phyloP scores from a whole-genome alignment of 306 rosid species.

The Inga leiocalycina region DNA sequence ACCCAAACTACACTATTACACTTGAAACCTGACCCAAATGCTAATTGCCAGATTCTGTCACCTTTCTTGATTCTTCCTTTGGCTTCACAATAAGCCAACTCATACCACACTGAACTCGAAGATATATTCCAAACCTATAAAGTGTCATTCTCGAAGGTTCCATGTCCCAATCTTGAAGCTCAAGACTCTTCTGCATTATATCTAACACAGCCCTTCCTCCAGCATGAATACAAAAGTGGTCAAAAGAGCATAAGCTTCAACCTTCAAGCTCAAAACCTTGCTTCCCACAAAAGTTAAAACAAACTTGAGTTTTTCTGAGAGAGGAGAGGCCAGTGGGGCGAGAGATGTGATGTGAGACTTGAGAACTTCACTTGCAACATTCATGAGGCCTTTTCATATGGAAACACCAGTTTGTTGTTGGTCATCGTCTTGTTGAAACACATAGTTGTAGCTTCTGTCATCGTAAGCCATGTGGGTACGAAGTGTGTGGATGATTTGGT shows the following conservation, averaged over 20 bases:
- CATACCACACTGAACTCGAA: conserved; percentile 36
- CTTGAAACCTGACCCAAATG: conserved; percentile 39
- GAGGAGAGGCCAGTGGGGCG: conserved; percentile 6
- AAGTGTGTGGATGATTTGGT: conserved; percentile 13
- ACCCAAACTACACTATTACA: conserved; percentile 29
- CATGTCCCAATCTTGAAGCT: conserved; percentile 16
- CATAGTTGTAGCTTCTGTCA: conserved; percentile 14
- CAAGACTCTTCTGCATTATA: conserved; percentile 18
- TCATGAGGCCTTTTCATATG: conserved; percentile 24
- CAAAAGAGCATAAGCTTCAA: conserved; percentile 24
- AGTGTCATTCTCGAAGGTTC: conserved; percentile 42
- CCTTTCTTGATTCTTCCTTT: conserved; percentile 31
- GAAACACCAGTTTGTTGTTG: not conserved
- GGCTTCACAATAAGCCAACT: conserved; percentile 29
- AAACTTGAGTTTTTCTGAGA: not conserved
- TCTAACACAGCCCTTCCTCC: conserved; percentile 34
- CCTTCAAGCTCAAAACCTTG: not conserved
- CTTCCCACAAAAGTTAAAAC: not conserved
- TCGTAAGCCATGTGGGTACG: conserved; percentile 18
- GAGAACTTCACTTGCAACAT: conserved; percentile 6
- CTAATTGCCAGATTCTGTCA: conserved; percentile 30
- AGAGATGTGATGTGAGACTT: conserved; percentile 23
- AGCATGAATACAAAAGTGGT: conserved; percentile 29
- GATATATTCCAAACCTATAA: conserved; percentile 30
- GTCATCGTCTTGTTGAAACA: conserved; percentile 18